Base-by-base conservation (phyloP, 108 stramenopile species). In the Cylindrotheca fusiformis region DNA sequence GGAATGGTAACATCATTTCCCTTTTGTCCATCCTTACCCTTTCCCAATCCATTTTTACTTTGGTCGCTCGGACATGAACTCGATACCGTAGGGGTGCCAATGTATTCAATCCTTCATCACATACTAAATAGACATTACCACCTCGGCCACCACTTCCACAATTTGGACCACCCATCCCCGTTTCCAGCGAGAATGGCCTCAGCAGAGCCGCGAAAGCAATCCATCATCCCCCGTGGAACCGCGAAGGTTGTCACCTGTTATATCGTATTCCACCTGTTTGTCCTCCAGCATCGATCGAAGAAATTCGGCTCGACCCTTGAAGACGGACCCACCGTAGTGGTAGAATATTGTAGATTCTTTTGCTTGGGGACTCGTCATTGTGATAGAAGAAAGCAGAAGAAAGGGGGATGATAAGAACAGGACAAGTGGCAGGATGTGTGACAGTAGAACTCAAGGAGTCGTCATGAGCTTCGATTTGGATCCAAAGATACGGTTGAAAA, bases 61-160 rank as follows among this genome's bases (percentile, higher is more conserved):
- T 74, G 23, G 6, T 14, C 0, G 90, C 97, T 17, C 78, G 65
- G n/a, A 92, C 79, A 66, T 96, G 96, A 2, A 95, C 83, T 23
- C 71, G 76, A 56, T 82, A 77, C 27, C 97, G 79, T 8, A 93
- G 61, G 22, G 78, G 78, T 10, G 90, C 91, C 28, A 98, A 78
- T 0, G 96, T 97, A 69, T 95, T 96, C 20, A 96, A 44, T 22
- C 69, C 65, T 59, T 74, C 67, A 56, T 95, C 91, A 60, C 93
- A 94, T 14, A 80, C 60, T 63, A 97, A 78, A 65, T 67, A 78
- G 21, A 98, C 76, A 32, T 61, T 76, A 5, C 97, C 97, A 30
- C 97, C 97, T 18, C 68, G 52, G 1, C 94, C 94, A 25, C 97
- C 97, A 1, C 78, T 64, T 2, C 95, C 97, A 8, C 97, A 96